These are phyloP conservation scores for Anisodus tanguticus DNA, from an alignment of 257 asterid species.

Conservation along the genomic window DNA sequence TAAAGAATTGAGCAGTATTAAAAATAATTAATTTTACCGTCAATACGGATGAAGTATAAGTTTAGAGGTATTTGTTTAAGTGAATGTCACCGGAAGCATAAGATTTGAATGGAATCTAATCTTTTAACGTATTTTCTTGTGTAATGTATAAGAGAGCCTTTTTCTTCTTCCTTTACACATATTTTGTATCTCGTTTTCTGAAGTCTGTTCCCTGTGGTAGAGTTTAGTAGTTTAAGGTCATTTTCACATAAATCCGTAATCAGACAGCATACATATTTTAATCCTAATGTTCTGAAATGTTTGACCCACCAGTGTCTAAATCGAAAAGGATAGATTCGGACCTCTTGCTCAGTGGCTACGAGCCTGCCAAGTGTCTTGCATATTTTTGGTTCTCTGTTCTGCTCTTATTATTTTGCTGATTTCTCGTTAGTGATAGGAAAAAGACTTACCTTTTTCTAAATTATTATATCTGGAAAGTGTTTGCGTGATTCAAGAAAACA, in stretches of 20 bases:
- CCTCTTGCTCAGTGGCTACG: neutral
- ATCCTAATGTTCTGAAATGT: constrained; percentile 39
- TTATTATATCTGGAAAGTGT: neutral
- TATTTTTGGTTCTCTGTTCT: neutral
- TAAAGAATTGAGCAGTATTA: no score
- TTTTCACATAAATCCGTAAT: constrained; percentile 42
- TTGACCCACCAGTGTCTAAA: constrained; percentile 66
- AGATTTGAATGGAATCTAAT: constrained; percentile 49
- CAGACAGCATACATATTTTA: constrained; percentile 39
- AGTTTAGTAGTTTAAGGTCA: constrained; percentile 28
- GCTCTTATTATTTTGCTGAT: neutral
- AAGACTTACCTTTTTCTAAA: no score
- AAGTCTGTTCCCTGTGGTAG: constrained; percentile 14
- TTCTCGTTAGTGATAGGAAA: neutral
- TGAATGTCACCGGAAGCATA: constrained; percentile 46
- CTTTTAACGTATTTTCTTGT: neutral
- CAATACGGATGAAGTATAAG: no score
- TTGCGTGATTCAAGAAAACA: neutral
- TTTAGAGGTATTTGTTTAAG: no score
- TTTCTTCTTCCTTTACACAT: neutral
- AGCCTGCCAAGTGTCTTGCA: neutral
- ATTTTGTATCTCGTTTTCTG: neutral
- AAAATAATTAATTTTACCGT: no score
- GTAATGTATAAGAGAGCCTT: neutral
- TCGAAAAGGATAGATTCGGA: constrained; percentile 36